These are phyloP conservation scores for Holtermannia corniformis DNA, from an alignment of 768 basidiomycete species.

Conservation along the genomic window DNA sequence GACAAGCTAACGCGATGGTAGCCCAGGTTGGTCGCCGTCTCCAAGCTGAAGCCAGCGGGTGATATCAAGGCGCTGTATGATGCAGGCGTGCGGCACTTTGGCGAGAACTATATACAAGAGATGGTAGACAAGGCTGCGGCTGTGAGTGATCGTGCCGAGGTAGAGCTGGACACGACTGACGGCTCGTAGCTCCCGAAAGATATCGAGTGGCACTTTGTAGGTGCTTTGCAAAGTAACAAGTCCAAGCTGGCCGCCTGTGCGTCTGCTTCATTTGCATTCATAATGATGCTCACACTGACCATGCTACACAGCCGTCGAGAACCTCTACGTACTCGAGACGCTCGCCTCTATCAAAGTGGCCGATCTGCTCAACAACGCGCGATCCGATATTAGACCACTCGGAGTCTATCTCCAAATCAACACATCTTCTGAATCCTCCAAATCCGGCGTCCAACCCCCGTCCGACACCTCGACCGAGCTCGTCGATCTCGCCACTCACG, in stretches of 20 bases:
- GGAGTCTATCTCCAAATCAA: slow-evolving; percentile 87
- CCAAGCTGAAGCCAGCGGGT: slow-evolving; percentile 80
- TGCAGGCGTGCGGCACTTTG: slow-evolving; percentile 78
- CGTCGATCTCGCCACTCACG: slow-evolving; percentile 56
- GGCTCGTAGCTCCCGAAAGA: slow-evolving; percentile 76
- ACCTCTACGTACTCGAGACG: slow-evolving; percentile 78
- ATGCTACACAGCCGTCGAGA: slow-evolving; percentile 60
- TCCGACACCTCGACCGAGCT: slow-evolving; percentile 45
- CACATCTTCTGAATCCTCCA: slow-evolving; percentile 83
- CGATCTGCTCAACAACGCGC: slow-evolving; percentile 62
- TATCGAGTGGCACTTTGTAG: slow-evolving; percentile 96
- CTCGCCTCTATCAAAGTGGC: slow-evolving; percentile 74
- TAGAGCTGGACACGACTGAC: background rate
- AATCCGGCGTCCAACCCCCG: slow-evolving; percentile 72
- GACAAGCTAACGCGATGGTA: slow-evolving; percentile 1
- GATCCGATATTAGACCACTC: slow-evolving; percentile 55
- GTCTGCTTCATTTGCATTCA: slow-evolving; percentile 21
- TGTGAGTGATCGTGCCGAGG: slow-evolving; percentile 50
- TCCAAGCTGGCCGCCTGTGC: slow-evolving; percentile 74
- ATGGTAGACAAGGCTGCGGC: slow-evolving; percentile 71
- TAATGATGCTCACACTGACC: background rate
- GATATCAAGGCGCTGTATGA: slow-evolving; percentile 79
- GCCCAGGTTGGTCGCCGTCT: slow-evolving; percentile 70
- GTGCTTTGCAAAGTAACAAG: slow-evolving; percentile 87
- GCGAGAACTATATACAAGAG: slow-evolving; percentile 96